Evolutionary conservation across 441 rosid genomes (phyloP).

Genomic region (Isatis lusitanica): DNA sequence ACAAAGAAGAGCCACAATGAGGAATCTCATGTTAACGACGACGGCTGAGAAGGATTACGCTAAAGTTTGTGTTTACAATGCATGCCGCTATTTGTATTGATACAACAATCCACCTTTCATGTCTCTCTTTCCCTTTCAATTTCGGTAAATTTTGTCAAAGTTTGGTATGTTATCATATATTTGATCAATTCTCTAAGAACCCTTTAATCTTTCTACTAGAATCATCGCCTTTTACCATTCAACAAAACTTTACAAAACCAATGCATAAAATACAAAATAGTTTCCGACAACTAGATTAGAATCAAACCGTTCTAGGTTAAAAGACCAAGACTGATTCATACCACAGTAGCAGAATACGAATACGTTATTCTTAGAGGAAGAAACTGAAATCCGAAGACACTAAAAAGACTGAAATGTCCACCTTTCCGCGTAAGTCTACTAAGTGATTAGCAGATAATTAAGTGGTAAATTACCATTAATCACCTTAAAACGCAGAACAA

Average conservation of each 20-base stretch:
- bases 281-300: neutral
- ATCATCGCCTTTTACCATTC: neutral
- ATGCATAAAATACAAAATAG: neutral
- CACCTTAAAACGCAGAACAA: neutral
- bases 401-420: too few species aligned
- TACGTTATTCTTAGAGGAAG: too few species aligned
- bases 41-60: constrained; percentile 72
- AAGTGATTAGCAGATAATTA: neutral
- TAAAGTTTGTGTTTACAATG: constrained; percentile 72
- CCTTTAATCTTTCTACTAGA: neutral
- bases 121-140: constrained; percentile 9
- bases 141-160: constrained; percentile 23
- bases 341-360: too few species aligned
- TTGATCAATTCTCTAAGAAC: too few species aligned
- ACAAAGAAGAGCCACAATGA: constrained; percentile 42
- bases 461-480: neutral
- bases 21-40: constrained; percentile 78
- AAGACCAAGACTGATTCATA: neutral
- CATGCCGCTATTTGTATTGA: constrained; percentile 86
- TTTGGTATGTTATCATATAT: constrained; percentile 20
- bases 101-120: constrained; percentile 5
- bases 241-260: neutral
- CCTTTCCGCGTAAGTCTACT: too few species aligned
- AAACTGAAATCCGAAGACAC: too few species aligned
- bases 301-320: neutral